Percentiles rank a stretch among this genome's conserved stretches.
These are phyloP conservation scores for Metschnikowia kunwiensis DNA, from an alignment of 805 yeast species.

Conservation along the genomic window DNA sequence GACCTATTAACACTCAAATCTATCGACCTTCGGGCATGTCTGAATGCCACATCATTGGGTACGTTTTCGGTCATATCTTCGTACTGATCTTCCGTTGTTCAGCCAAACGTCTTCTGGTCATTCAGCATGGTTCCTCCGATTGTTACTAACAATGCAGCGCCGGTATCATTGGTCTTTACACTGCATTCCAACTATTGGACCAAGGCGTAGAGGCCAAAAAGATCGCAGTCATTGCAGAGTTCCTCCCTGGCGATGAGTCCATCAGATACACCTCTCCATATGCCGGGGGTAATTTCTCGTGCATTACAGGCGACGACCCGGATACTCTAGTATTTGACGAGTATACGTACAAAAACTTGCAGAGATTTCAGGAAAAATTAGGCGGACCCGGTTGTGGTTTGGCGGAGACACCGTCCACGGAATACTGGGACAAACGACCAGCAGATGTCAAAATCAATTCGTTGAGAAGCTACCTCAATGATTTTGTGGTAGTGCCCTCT, in stretches of 20 bases:
- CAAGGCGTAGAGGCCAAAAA: conserved; percentile 37
- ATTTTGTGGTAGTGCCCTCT: conserved; percentile 36
- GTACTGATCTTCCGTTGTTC: no score
- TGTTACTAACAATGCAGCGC: conserved; percentile 14
- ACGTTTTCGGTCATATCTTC: no score
- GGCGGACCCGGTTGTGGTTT: conserved; percentile 57
- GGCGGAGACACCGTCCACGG: conserved; percentile 53
- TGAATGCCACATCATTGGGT: conserved; percentile 13
- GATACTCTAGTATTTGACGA: conserved; percentile 48
- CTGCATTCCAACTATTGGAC: conserved; percentile 64
- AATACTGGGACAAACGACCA: conserved; percentile 53
- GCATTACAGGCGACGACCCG: conserved; percentile 55
- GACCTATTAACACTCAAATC: no score
- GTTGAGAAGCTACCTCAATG: conserved; percentile 47
- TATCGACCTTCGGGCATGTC: no score
- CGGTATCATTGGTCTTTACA: conserved; percentile 64
- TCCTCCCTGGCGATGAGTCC: conserved; percentile 76
- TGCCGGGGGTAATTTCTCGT: conserved; percentile 50
- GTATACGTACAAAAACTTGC: conserved; percentile 52
- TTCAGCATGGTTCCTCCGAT: no score
- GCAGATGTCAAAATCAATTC: conserved; percentile 46
- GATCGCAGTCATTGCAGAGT: conserved; percentile 60
- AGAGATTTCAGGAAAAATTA: conserved; percentile 39
- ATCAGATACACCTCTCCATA: conserved; percentile 75
- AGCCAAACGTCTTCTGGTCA: no score